These are phyloP conservation scores for Suhomyces emberorum DNA, from an alignment of 805 yeast genomes.

Conservation along the genomic window DNA sequence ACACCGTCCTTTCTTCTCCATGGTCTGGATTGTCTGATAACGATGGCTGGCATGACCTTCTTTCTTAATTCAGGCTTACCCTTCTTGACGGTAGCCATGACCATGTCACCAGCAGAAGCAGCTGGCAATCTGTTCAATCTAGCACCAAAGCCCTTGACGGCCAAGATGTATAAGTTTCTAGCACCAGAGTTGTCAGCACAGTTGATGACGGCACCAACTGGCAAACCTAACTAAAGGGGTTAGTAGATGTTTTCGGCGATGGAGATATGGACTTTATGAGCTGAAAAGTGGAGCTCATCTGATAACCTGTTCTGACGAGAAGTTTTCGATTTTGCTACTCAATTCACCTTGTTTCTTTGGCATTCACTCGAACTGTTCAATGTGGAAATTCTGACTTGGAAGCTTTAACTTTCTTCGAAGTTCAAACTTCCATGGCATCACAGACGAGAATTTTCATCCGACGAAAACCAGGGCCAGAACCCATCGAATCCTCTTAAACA, in stretches of 20 bases:
- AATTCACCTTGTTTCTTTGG: too few species aligned
- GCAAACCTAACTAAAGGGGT: constrained; percentile 84
- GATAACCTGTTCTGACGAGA: too few species aligned
- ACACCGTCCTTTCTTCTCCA: constrained; percentile 99
- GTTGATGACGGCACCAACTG: constrained; percentile 99
- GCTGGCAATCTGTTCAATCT: constrained; percentile 99
- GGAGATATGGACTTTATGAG: too few species aligned
- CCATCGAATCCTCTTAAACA: too few species aligned
- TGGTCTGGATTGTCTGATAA: constrained; percentile 98
- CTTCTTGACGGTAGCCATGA: constrained; percentile 98
- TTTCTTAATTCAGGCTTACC: constrained; percentile 99
- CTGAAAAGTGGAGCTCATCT: too few species aligned
- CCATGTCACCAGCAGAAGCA: constrained; percentile 99
- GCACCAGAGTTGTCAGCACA: constrained; percentile 99
- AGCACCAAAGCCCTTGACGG: constrained; percentile 99
- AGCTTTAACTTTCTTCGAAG: too few species aligned
- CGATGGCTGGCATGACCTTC: constrained; percentile 99
- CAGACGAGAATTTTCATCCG: too few species aligned
- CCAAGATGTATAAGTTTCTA: constrained; percentile 96
- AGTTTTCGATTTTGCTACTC: too few species aligned
- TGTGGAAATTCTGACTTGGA: too few species aligned
- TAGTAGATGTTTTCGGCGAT: constrained; percentile 18
- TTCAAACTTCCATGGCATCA: too few species aligned
- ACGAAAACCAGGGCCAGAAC: too few species aligned
- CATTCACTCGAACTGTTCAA: too few species aligned